Conservation (phyloP, 73 alveolate species). For the Diophrys appendiculata region DNA sequence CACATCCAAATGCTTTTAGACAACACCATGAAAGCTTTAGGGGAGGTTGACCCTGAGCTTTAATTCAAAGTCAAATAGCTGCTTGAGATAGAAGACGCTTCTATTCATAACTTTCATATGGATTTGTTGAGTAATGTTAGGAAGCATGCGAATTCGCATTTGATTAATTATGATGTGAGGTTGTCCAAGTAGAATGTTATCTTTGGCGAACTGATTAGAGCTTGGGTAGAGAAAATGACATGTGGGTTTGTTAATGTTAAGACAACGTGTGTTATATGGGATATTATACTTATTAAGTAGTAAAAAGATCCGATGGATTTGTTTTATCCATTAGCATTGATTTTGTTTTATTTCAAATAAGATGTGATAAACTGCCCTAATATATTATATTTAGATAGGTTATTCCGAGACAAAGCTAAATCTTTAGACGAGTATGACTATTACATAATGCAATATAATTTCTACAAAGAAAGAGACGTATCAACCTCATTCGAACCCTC, state of each 20-base stretch:
- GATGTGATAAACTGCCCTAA: constrained; percentile 34
- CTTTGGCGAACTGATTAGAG: constrained; percentile 54
- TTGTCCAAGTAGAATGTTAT: constrained; percentile 43
- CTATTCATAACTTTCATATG: constrained; percentile 32
- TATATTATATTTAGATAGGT: constrained; percentile 20
- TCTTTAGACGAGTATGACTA: constrained; percentile 53
- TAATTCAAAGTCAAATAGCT: constrained; percentile 26
- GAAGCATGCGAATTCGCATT: constrained; percentile 28
- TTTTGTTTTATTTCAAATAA: constrained; percentile 14
- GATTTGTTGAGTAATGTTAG: constrained; percentile 46
- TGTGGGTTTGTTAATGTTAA: constrained; percentile 43
- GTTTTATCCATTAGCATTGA: constrained; percentile 34
- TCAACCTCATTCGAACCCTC: constrained; percentile 16
- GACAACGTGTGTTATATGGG: constrained; percentile 48
- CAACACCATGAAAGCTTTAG: constrained; percentile 7
- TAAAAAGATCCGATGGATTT: constrained; percentile 21
- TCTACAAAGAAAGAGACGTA: constrained; percentile 23
- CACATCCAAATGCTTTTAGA: constrained; percentile 19
- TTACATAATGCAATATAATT: constrained; percentile 21
- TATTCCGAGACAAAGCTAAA: constrained; percentile 38
- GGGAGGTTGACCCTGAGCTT: constrained; percentile 33
- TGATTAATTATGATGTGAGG: constrained; percentile 44
- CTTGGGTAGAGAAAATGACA: constrained; percentile 35
- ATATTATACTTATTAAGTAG: constrained; percentile 21
- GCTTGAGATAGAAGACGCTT: constrained; percentile 48